These are phyloP conservation scores for Fusarium solani-melongenae DNA, from an alignment of 2,329 filamentous ascomycete genomes.

Conservation along the genomic window DNA sequence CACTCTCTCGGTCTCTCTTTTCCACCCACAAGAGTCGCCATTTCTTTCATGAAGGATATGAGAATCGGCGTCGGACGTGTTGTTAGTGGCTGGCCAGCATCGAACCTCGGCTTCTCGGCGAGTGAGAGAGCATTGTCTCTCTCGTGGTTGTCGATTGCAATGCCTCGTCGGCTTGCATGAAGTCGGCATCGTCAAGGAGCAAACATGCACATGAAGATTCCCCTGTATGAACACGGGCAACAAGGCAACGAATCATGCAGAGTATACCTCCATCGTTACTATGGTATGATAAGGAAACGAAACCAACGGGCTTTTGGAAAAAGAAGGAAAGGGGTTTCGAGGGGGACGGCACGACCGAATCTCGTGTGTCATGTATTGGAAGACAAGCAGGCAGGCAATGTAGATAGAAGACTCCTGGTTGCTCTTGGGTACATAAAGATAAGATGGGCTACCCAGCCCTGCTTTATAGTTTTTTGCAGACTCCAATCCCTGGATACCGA, in stretches of 20 bases:
- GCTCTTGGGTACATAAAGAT: constrained; percentile 39
- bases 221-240: constrained; percentile 29
- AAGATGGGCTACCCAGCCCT: constrained; percentile 40
- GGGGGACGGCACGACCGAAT: constrained; percentile 28
- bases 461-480: constrained; percentile 43
- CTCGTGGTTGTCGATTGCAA: constrained; percentile 9
- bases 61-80: constrained; percentile 23
- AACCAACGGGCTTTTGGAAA: constrained; percentile 29
- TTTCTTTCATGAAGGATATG: constrained; percentile 24
- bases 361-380: constrained; percentile 16
- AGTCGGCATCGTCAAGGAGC: constrained; percentile 28
- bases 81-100: constrained; percentile 26
- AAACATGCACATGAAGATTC: constrained; percentile 28
- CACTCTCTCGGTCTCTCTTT: constrained; percentile 25
- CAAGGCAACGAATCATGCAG: constrained; percentile 35
- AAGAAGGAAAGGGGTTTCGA: constrained; percentile 30
- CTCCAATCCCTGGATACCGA: constrained; percentile 1
- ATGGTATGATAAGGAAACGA: constrained; percentile 29
- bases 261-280: constrained; percentile 34
- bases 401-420: constrained; percentile 42
- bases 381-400: constrained; percentile 34
- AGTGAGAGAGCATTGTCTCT: constrained; percentile 15
- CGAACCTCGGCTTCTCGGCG: constrained; percentile 7
- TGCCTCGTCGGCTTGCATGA: constrained; percentile 4
- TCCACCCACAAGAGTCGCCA: constrained; percentile 20